Evolutionary conservation across 202 grass and related monocot species (phyloP).

Genomic region (Panicum hallii): DNA sequence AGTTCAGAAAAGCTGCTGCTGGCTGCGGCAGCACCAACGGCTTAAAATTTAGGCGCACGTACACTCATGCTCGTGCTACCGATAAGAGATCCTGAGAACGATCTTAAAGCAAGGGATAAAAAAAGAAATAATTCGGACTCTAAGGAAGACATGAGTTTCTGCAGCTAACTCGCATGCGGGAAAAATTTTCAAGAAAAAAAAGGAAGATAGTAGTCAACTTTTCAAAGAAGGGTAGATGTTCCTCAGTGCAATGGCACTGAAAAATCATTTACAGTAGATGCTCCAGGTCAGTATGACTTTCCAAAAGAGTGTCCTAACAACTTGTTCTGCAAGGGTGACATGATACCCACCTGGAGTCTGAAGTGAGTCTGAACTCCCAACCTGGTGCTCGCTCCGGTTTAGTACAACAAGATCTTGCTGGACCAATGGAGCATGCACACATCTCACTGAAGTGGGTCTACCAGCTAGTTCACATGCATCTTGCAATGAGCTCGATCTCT

Average conservation of each 20-base stretch:
- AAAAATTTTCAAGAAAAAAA: background rate
- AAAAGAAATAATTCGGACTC: no score
- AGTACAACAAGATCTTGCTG: slow-evolving; percentile 29
- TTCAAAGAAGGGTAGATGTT: background rate
- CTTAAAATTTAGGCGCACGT: background rate
- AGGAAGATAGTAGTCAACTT: background rate
- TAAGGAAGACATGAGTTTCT: background rate
- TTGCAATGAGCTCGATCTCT: background rate
- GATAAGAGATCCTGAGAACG: background rate
- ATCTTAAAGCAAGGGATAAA: background rate
- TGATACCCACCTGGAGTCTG: background rate
- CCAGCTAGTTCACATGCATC: slow-evolving; percentile 38
- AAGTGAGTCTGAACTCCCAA: background rate
- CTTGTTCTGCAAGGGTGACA: slow-evolving; percentile 7
- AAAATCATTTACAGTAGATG: background rate
- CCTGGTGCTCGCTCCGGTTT: slow-evolving; percentile 14
- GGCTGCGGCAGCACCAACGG: background rate
- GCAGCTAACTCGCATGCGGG: background rate
- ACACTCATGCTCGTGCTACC: background rate
- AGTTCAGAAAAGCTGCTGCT: slow-evolving; percentile 3
- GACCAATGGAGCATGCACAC: slow-evolving; percentile 26
- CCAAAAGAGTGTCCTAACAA: slow-evolving; percentile 40
- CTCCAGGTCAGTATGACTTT: slow-evolving; percentile 18
- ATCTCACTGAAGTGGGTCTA: slow-evolving; percentile 3
- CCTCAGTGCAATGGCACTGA: background rate